Conservation (phyloP, 116 monocot genomes). For the Papilionanthe hybrid region DNA sequence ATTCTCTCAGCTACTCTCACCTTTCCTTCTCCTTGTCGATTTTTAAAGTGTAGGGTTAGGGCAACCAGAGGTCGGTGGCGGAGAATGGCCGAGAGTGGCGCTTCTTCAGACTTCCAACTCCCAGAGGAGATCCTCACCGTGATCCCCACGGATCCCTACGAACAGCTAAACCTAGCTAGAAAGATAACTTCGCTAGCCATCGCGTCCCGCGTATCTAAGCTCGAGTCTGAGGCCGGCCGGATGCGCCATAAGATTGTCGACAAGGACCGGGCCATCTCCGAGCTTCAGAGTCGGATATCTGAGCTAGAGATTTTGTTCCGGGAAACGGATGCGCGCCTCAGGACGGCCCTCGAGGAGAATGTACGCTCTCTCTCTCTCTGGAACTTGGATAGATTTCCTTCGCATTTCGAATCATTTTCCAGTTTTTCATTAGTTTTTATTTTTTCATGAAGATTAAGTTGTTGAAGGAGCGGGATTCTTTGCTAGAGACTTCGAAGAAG, state of each 20-base stretch:
- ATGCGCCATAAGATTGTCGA: conserved; percentile 50
- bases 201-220: conserved; percentile 70
- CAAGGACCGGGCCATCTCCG: conserved; percentile 55
- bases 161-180: conserved; percentile 85
- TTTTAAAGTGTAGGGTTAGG: neutral
- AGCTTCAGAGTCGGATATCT: conserved; percentile 46
- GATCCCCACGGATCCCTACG: conserved; percentile 84
- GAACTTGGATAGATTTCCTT: neutral
- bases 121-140: conserved; percentile 76
- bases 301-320: conserved; percentile 40
- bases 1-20: neutral
- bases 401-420: neutral
- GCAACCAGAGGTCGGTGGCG: neutral
- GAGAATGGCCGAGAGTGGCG: conserved; percentile 27
- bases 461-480: conserved; percentile 65
- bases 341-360: conserved; percentile 63
- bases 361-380: conserved; percentile 22
- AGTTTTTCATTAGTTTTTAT: neutral
- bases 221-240: conserved; percentile 56
- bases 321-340: conserved; percentile 50
- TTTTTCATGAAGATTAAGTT: conserved; percentile 47
- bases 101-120: conserved; percentile 41
- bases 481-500: conserved; percentile 69
- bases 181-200: conserved; percentile 93
- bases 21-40: neutral